phyloP scores from a whole-genome alignment of 306 rosid species.

The Lagenaria siceraria region DNA sequence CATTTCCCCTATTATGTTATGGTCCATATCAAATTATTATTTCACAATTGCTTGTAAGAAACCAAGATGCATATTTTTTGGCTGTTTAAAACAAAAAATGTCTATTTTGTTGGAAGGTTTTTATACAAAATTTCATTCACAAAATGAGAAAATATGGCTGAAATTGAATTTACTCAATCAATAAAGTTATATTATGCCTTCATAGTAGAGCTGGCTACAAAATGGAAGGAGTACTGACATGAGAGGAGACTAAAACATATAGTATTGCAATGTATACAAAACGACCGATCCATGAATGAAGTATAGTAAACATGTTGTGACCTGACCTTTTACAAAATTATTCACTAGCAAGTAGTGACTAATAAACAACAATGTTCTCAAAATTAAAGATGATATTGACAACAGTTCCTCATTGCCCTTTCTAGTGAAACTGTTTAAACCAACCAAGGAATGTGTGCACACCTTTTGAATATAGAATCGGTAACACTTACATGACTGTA shows the following conservation, averaged over 20 bases:
- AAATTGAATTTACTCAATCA: not conserved
- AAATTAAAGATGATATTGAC: not conserved
- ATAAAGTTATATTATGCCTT: not conserved
- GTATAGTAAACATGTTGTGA: not conserved
- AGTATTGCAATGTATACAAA: not conserved
- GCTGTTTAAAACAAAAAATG: not conserved
- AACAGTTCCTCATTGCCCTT: not conserved
- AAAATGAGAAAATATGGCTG: not conserved
- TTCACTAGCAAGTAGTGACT: not conserved
- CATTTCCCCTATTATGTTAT: not conserved
- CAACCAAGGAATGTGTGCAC: not conserved
- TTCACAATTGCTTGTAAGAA: not conserved
- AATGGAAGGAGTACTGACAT: not conserved
- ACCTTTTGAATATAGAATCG: not conserved
- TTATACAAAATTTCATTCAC: not conserved
- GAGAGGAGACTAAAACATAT: not conserved
- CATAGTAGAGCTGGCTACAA: not conserved
- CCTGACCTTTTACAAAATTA: not conserved
- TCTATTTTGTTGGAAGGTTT: not conserved
- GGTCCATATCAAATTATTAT: not conserved
- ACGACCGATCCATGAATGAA: not conserved
- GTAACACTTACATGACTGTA: constrained; percentile 63
- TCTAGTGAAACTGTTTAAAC: not conserved
- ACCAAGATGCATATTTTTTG: not conserved
- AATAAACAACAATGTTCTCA: not conserved